Conservation (phyloP, 1,284 basidiomycete species). For the Tremellales sp. region DNA sequence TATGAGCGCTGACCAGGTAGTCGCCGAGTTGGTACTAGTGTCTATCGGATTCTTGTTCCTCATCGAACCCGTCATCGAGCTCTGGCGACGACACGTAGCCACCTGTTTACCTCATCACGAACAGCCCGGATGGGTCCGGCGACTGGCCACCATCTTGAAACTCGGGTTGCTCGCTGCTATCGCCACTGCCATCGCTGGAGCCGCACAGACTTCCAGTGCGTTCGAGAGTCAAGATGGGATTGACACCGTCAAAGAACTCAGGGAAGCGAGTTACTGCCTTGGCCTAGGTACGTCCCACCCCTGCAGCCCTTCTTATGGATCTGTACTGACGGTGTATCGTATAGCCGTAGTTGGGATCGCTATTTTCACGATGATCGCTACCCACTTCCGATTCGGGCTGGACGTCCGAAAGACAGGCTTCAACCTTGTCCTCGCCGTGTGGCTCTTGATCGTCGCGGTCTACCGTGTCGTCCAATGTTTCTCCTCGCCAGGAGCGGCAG, state of each 20-base stretch:
- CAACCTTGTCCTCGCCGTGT: constrained; percentile 3
- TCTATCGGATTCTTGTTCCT: constrained; percentile 32
- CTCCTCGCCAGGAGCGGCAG: constrained; percentile 4
- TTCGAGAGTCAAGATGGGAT: constrained; percentile 6
- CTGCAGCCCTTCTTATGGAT: neutral
- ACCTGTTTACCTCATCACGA: constrained; percentile 11
- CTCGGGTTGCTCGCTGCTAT: constrained; percentile 22
- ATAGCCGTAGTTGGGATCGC: constrained; percentile 4
- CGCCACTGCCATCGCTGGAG: constrained; percentile 19
- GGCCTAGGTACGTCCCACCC: constrained; percentile 17
- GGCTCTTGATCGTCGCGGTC: constrained; percentile 12
- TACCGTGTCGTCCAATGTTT: constrained; percentile 23
- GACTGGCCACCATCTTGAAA: constrained; percentile 7
- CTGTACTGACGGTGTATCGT: neutral
- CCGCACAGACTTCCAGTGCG: constrained; percentile 12
- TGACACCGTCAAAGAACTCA: constrained; percentile 15
- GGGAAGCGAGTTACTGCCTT: constrained; percentile 17
- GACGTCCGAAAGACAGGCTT: constrained; percentile 4
- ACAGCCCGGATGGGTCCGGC: constrained; percentile 14
- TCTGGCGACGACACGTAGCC: constrained; percentile 27
- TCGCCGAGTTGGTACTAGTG: constrained; percentile 31
- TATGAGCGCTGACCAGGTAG: constrained; percentile 11
- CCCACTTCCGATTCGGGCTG: constrained; percentile 1
- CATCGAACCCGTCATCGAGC: constrained; percentile 24
- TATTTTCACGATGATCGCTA: constrained; percentile 2